Percentiles rank a stretch among this genome's conserved stretches.
These are phyloP conservation scores for Oryza glumipatula DNA, from an alignment of 176 grass and related monocot genomes.

Conservation along the genomic window DNA sequence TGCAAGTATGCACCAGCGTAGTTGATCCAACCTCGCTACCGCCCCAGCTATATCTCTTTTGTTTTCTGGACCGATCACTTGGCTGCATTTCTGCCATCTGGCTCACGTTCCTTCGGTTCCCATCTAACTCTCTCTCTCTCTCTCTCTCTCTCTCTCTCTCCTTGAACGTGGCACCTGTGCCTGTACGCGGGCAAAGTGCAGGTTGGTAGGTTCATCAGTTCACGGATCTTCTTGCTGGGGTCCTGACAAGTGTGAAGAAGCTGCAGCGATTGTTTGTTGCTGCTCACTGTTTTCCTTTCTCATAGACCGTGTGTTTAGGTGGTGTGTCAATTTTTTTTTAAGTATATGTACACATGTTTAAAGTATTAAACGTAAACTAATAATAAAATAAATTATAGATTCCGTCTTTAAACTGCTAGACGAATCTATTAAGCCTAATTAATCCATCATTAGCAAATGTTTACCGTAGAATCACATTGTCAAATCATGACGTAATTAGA, in stretches of 20 bases:
- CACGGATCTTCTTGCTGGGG: background rate
- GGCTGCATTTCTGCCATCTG: constrained; percentile 25
- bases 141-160: background rate
- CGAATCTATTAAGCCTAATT: no score
- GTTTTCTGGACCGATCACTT: background rate
- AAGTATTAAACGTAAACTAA: no score
- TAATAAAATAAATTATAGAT: no score
- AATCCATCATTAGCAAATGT: no score
- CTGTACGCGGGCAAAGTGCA: background rate
- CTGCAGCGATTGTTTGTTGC: background rate
- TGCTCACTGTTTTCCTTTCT: background rate
- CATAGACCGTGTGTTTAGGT: no score
- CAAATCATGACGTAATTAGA: no score
- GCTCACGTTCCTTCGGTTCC: background rate
- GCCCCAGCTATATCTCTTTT: background rate
- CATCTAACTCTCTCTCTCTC: background rate
- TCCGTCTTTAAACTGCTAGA: no score
- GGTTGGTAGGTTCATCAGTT: constrained; percentile 31
- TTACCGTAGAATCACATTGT: no score
- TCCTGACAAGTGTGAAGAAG: constrained; percentile 36
- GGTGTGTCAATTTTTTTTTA: no score
- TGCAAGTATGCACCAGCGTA: background rate
- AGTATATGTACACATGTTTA: no score
- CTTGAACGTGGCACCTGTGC: background rate
- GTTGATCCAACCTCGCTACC: constrained; percentile 39